Percentiles rank a stretch among this genome's conserved stretches.
These are phyloP conservation scores for Clathrus columnatus DNA, from an alignment of 768 basidiomycete genomes.

Conservation along the genomic window DNA sequence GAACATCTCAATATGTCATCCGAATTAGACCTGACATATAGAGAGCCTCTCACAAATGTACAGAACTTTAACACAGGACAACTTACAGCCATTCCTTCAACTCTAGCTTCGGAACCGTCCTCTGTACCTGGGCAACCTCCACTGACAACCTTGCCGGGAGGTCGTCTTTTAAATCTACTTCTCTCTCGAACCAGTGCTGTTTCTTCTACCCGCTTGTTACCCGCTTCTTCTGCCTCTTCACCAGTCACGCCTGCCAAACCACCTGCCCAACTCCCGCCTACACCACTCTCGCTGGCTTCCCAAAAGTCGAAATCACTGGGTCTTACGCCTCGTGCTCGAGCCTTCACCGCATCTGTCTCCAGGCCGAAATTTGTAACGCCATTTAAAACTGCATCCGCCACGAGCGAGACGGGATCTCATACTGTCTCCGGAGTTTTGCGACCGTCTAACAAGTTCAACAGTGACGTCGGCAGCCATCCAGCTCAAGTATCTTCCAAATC, in stretches of 20 bases:
- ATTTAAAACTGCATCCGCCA: conserved; percentile 47
- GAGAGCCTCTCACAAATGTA: conserved; percentile 5
- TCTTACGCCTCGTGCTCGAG: conserved; percentile 17
- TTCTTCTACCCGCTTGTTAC: background rate
- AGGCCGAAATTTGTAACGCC: conserved; percentile 49
- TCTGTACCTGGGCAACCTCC: background rate
- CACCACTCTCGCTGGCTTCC: background rate
- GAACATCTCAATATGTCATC: background rate
- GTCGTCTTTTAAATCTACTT: background rate
- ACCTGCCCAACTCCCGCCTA: background rate
- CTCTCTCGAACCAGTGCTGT: conserved; percentile 7
- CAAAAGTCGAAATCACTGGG: conserved; percentile 17
- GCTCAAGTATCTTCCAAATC: background rate
- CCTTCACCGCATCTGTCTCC: conserved; percentile 2
- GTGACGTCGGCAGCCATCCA: background rate
- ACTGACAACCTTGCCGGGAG: background rate
- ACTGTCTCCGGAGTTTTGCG: background rate
- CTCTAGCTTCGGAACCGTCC: background rate
- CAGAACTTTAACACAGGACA: background rate
- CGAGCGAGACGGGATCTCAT: conserved; percentile 23
- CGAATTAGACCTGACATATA: background rate
- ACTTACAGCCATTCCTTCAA: background rate
- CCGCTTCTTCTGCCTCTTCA: background rate
- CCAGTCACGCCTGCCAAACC: background rate
- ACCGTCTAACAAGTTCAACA: background rate